A percentile compares a stretch with the other conserved stretches of the same genome.
Conservation (phyloP, 169 alveolate species). For the Plasmodium knowlesi region DNA sequence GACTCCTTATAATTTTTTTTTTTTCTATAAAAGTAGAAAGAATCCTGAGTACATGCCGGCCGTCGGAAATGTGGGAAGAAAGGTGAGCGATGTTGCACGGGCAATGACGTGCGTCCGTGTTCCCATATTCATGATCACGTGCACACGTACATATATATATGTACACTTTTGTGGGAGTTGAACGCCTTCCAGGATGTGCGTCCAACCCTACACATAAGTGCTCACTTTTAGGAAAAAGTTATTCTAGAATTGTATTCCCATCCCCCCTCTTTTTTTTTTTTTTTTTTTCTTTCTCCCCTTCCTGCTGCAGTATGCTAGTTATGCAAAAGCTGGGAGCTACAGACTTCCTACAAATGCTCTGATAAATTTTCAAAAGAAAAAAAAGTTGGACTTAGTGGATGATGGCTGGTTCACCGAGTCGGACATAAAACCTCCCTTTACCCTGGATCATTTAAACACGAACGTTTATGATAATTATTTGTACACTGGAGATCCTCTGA, state of each 20-base stretch:
- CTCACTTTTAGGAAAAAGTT: neutral
- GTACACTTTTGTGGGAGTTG: neutral
- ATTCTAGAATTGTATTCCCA: neutral
- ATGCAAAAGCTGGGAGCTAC: slow-evolving; percentile 51
- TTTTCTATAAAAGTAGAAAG: slow-evolving; percentile 33
- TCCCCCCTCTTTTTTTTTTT: neutral
- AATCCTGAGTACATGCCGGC: slow-evolving; percentile 60
- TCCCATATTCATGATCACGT: neutral
- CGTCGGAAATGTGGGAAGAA: slow-evolving; percentile 47
- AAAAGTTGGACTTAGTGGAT: slow-evolving; percentile 79
- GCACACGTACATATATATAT: neutral
- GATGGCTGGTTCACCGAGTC: slow-evolving; percentile 83
- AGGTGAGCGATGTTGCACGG: slow-evolving; percentile 8
- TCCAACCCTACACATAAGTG: neutral
- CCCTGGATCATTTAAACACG: slow-evolving; percentile 80
- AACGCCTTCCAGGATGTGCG: neutral
- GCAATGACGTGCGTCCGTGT: neutral
- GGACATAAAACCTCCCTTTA: slow-evolving; percentile 79
- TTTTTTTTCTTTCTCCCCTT: neutral
- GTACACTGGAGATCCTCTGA: slow-evolving; percentile 85
- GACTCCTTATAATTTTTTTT: slow-evolving; percentile 60
- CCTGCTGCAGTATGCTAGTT: slow-evolving; percentile 76
- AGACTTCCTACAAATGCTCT: slow-evolving; percentile 47
- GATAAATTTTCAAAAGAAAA: slow-evolving; percentile 77
- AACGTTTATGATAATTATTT: slow-evolving; percentile 81